Base-by-base conservation (phyloP, 495 filamentous ascomycete species). In the Chaetomium fimeti region DNA sequence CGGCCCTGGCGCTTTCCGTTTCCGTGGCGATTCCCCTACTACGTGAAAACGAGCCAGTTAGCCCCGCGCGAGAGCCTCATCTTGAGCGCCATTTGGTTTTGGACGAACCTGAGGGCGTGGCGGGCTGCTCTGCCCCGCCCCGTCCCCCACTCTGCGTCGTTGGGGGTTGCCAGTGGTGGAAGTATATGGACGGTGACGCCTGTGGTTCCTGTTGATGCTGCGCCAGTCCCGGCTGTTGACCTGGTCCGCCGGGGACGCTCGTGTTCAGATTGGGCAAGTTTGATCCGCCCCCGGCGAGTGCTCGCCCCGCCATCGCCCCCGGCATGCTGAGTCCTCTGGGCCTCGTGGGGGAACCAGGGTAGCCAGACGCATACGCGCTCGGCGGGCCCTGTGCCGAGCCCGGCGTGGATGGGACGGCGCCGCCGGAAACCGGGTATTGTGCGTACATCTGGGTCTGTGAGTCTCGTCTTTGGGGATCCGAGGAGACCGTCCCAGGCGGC, bases 91-190 rank as follows among this genome's bases (percentile, higher is more conserved):
- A 69, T 81, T 81, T 80, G 74, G 74, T 72, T 78, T 81, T 81
- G 77, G 82, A 82, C 84, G 84, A 86, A 87, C 85, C 85, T 82
- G 84, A 86, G 67, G 85, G 85, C 68, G 85, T 85, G 72, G 83
- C 80, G 68, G 85, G 82, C 74, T 87, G 86, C 70, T 86, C 83
- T 60, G 80, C 76, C 67, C 81, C 75, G 66, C 77, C 61, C 66
- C 72, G 72, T 66, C 78, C 74, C 65, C 78, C 74, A 60, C 80
- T 74, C 74, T 87, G 85, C 8, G 83, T 82, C 16, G 78, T 80
- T 28, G 92, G 92, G 6, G 93, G 93, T 60, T 91, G 87, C 91
- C 91, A 96, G 70, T 96, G 91, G 71, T 96, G 92, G 65, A 96
- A 96, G 71, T 91, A 95, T 56, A 96, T 88, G 16, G 87, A 86